Percentiles rank a stretch among this genome's conserved stretches.
Evolutionary conservation across 768 basidiomycete species (phyloP).

Genomic region (Panaeolus cyanescens): DNA sequence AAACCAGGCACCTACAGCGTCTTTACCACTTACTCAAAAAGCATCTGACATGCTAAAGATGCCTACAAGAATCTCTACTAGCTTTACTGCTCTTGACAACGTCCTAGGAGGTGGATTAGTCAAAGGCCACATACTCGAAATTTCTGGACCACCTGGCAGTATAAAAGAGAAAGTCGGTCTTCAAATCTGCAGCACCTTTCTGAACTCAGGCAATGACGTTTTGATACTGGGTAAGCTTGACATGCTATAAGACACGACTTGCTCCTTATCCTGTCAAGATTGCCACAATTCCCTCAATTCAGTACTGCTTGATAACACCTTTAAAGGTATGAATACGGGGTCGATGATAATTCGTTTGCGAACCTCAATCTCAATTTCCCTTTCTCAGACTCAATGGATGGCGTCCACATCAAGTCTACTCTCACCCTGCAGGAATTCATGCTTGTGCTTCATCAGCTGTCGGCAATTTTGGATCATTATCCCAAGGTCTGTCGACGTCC

Average conservation of each 20-base stretch:
- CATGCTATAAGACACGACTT: constrained; percentile 5
- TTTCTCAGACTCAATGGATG: not conserved
- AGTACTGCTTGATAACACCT: not conserved
- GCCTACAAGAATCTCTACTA: constrained; percentile 37
- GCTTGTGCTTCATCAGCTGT: constrained; percentile 12
- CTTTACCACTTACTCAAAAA: constrained; percentile 51
- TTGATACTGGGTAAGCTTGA: constrained; percentile 63
- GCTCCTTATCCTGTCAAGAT: constrained; percentile 33
- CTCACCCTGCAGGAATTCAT: constrained; percentile 12
- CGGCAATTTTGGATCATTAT: constrained; percentile 11
- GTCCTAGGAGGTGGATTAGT: constrained; percentile 66
- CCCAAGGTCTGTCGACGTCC: not conserved
- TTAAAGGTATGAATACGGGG: not conserved
- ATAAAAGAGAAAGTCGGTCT: constrained; percentile 60
- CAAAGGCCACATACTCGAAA: constrained; percentile 65
- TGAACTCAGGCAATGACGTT: constrained; percentile 49
- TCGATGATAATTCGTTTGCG: no score
- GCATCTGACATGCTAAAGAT: constrained; percentile 44
- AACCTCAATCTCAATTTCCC: no score
- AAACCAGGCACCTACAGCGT: constrained; percentile 22
- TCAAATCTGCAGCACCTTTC: constrained; percentile 49
- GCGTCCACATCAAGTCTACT: constrained; percentile 7
- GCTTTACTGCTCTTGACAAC: constrained; percentile 52
- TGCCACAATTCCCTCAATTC: constrained; percentile 32
- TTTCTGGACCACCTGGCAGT: constrained; percentile 77